Percentiles rank a stretch among this genome's conserved stretches.
phyloP scores from a whole-genome alignment of 352 stramenopile species.

The Globisporangium apiculatum region DNA sequence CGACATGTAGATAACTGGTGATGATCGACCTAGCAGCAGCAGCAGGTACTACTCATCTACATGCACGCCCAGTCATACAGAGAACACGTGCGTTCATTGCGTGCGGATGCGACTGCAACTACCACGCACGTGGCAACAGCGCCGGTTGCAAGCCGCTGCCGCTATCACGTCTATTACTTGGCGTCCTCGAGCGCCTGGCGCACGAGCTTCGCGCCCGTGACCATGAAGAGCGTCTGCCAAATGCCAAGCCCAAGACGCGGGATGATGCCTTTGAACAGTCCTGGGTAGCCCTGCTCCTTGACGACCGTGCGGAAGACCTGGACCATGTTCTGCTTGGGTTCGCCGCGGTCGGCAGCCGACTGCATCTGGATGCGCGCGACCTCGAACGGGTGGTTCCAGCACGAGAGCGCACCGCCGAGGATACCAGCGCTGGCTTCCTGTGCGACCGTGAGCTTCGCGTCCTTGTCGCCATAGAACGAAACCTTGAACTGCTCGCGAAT shows the following conservation, averaged over 20 bases:
- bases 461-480: conserved; percentile 67
- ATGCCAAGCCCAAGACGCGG: conserved; percentile 80
- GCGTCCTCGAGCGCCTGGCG: conserved; percentile 73
- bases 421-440: conserved; percentile 85
- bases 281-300: conserved; percentile 72
- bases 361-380: conserved; percentile 91
- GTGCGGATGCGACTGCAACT: too few relatives aligned
- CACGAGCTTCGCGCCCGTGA: conserved; percentile 88
- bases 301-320: conserved; percentile 85
- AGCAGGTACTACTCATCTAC: too few relatives aligned
- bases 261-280: conserved; percentile 90
- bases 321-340: conserved; percentile 88
- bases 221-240: conserved; percentile 92
- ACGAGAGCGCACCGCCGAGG: conserved; percentile 77
- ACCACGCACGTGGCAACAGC: too few relatives aligned
- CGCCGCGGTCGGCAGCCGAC: conserved; percentile 78
- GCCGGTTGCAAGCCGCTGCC: too few relatives aligned
- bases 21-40: too few relatives aligned
- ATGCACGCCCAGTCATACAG: too few relatives aligned
- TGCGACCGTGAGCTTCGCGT: conserved; percentile 85
- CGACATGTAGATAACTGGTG: conserved; percentile 19
- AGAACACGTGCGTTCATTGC: too few relatives aligned
- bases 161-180: conserved; percentile 17
- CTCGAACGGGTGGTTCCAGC: conserved; percentile 92
- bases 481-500: conserved; percentile 83